These are phyloP conservation scores for Ogataea neopini DNA, from an alignment of 805 yeast species.

Conservation along the genomic window DNA sequence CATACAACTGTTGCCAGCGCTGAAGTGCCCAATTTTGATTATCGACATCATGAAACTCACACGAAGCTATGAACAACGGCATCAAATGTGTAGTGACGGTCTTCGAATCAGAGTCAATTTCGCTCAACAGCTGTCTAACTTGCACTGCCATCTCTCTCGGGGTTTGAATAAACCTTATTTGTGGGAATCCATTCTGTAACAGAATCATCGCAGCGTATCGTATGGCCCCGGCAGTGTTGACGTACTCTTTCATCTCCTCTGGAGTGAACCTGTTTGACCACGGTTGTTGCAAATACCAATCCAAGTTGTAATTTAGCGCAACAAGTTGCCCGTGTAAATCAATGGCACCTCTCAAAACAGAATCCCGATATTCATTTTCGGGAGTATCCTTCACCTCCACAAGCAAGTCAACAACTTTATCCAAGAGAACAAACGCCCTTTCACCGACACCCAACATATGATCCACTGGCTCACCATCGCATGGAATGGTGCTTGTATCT, in stretches of 20 bases:
- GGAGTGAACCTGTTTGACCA: neutral
- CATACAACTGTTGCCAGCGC: conserved; percentile 15
- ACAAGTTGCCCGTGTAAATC: conserved; percentile 11
- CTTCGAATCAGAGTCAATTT: conserved; percentile 11
- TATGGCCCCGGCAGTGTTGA: conserved; percentile 17
- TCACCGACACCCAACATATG: conserved; percentile 25
- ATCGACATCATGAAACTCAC: conserved; percentile 13
- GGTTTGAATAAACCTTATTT: neutral
- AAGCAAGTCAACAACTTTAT: conserved; percentile 18
- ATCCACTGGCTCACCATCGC: conserved; percentile 25
- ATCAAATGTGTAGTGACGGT: conserved; percentile 18
- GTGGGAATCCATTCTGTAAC: conserved; percentile 21
- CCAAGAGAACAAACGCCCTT: conserved; percentile 14
- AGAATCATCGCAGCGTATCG: conserved; percentile 14
- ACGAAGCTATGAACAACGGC: conserved; percentile 22
- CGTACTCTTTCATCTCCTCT: conserved; percentile 14
- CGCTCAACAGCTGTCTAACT: conserved; percentile 9
- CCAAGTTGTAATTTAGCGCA: conserved; percentile 4
- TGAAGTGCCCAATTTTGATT: conserved; percentile 15
- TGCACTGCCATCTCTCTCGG: conserved; percentile 8
- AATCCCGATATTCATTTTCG: conserved; percentile 6
- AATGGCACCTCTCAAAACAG: conserved; percentile 7
- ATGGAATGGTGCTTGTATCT: neutral
- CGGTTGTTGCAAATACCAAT: neutral
- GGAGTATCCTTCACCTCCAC: conserved; percentile 12